Base-by-base conservation (phyloP, 371 early-diverging fungal species). In the Mortierella sp. region DNA sequence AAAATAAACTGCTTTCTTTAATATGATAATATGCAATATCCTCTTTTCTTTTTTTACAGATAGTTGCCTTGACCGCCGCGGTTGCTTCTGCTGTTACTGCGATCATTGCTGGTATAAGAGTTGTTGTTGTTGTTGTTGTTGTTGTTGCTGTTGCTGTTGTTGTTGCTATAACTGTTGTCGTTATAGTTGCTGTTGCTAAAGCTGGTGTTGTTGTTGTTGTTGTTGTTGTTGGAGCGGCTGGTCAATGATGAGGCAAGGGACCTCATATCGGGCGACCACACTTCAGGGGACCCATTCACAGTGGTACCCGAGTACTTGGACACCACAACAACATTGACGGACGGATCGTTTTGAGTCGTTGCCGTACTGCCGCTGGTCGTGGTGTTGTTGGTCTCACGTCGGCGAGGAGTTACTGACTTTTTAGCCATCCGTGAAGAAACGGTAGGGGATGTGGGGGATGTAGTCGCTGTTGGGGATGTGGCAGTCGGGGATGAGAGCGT, bases 61-160 rank as follows among this genome's bases (percentile, higher is more conserved):
- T 57, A 44, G 44, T 44, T 52, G 74, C 74, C 74, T 74, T 74
- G 38, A 13, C 54, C 42, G 52, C 50, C 13, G 60, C 24, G 54
- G 44, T 44, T 74, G 74, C 55, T 57, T n/a, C 44, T 74, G 45
- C 28, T 74, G 68, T 68, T 68, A 11, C 34, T 68, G 68, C 68
- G 68, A 38, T 34, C 42, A 19, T 7, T 24, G 73, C 54, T 73
- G 75, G 60, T 74, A 60, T 74, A 58, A 14, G 75, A 11, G 75
- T 45, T 34, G 31, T 55, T 58, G 45, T n/a, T 47, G 63, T 21
- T 47, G 31, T 3, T 58, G 47, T 34, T 16, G 31, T 11, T 16
- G 31, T 60, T 60, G 16, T 60, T 28, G 16, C 13, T 28, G 58
- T 5, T 55, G 73, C 24, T 34, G 47, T 16, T 50, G 50, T 50